Percentiles rank a stretch among this genome's conserved stretches.
phyloP scores from a whole-genome alignment of 148 eudicot species.

The Polygonum maritimum region DNA sequence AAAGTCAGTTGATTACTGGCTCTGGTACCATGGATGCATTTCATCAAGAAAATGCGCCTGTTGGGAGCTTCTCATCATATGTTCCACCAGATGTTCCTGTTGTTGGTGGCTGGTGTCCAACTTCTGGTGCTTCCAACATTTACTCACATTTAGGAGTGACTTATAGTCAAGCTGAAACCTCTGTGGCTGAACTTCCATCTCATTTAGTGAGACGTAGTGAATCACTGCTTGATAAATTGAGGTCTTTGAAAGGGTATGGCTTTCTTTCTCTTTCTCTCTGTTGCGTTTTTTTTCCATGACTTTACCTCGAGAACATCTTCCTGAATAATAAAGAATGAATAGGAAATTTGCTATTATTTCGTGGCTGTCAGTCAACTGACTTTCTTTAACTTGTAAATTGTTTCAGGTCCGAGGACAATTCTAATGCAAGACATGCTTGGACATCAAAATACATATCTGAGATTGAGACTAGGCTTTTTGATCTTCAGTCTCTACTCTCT shows the following conservation, averaged over 20 bases:
- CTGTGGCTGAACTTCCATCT: slow-evolving; percentile 32
- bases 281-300: not conserved
- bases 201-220: slow-evolving; percentile 43
- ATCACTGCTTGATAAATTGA: slow-evolving; percentile 59
- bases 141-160: slow-evolving; percentile 16
- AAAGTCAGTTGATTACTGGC: slow-evolving; percentile 16
- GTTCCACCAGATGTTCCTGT: slow-evolving; percentile 11
- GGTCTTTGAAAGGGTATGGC: slow-evolving; percentile 40
- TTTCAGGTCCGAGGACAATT: slow-evolving; percentile 32
- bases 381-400: slow-evolving; percentile 6
- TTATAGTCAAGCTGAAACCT: slow-evolving; percentile 22
- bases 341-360: not conserved
- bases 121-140: slow-evolving; percentile 19
- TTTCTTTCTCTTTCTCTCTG: not conserved
- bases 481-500: slow-evolving; percentile 55
- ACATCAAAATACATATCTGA: slow-evolving; percentile 46
- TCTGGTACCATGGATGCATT: slow-evolving; percentile 15
- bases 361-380: not conserved
- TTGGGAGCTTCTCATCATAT: slow-evolving; percentile 16
- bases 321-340: not conserved
- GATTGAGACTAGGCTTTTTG: slow-evolving; percentile 73
- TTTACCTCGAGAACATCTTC: not conserved
- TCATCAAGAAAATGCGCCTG: slow-evolving; percentile 19
- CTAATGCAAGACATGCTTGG: slow-evolving; percentile 28
- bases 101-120: slow-evolving; percentile 17